phyloP scores from a whole-genome alignment of 2,329 filamentous ascomycete genomes.

The Atkinsonella texensis region DNA sequence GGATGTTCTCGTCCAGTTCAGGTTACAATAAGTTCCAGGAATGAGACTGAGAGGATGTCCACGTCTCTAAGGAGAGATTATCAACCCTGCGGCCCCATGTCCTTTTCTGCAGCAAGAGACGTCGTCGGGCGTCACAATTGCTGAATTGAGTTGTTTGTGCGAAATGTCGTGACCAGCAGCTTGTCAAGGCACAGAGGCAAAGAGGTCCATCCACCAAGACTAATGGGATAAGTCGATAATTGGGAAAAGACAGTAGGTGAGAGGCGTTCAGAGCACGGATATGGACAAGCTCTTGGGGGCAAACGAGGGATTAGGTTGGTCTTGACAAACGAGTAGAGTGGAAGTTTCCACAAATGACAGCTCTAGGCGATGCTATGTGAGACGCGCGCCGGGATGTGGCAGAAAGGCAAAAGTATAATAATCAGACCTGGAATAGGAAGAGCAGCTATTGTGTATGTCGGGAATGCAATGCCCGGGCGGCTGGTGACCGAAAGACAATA shows the following conservation, averaged over 20 bases:
- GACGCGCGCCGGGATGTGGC: constrained; percentile 3
- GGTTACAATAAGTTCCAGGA: background rate
- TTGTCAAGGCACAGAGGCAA: background rate
- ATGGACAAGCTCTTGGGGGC: background rate
- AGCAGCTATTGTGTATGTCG: constrained; percentile 3
- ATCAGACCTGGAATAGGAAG: background rate
- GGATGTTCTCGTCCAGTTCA: background rate
- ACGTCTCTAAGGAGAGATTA: background rate
- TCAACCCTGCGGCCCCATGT: background rate
- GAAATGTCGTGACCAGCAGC: background rate
- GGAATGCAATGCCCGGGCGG: constrained; percentile 1
- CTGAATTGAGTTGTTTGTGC: background rate
- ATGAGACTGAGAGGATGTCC: background rate
- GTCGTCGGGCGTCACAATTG: background rate
- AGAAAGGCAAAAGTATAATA: background rate
- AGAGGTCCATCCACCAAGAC: background rate
- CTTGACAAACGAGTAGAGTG: constrained; percentile 1
- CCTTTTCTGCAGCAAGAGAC: background rate
- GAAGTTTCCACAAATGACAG: background rate
- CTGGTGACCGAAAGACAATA: background rate
- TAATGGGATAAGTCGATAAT: background rate
- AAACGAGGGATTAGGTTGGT: background rate
- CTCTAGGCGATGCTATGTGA: background rate
- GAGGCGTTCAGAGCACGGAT: background rate
- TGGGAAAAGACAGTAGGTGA: background rate